These are phyloP conservation scores for Kernera saxatilis DNA, from an alignment of 345 rosid genomes.

Conservation along the genomic window DNA sequence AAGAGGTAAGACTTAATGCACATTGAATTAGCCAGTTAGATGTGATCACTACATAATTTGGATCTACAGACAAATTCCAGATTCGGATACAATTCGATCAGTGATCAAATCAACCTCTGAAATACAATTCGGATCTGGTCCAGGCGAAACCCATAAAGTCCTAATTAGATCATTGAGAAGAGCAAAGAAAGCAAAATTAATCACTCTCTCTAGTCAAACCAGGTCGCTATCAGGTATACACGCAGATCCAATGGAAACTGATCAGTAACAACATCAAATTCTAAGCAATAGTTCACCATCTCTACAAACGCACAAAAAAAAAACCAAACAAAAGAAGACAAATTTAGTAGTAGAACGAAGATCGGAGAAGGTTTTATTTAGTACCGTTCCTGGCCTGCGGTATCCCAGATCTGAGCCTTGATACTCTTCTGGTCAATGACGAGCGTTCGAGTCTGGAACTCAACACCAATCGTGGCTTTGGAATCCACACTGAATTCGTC, in stretches of 20 bases:
- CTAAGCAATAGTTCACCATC: background rate
- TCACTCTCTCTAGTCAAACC: background rate
- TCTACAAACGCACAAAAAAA: background rate
- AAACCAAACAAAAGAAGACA: background rate
- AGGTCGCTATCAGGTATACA: background rate
- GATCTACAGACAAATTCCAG: background rate
- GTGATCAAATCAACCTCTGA: background rate
- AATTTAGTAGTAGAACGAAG: background rate
- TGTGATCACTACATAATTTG: background rate
- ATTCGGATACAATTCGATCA: too few species aligned
- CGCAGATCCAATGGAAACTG: background rate
- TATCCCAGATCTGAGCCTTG: slow-evolving; percentile 95
- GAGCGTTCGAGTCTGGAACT: slow-evolving; percentile 70
- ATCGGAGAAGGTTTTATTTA: background rate
- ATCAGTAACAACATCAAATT: too few species aligned
- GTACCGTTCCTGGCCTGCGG: slow-evolving; percentile 82
- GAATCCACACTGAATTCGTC: slow-evolving; percentile 79
- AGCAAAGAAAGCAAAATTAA: too few species aligned
- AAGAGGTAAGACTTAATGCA: background rate
- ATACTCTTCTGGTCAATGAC: slow-evolving; percentile 62
- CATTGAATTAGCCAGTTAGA: background rate
- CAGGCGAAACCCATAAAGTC: too few species aligned
- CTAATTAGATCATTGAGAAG: too few species aligned
- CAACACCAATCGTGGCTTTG: slow-evolving; percentile 82
- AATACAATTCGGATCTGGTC: too few species aligned